A percentile compares a stretch with the other conserved stretches of the same genome.
phyloP scores from a whole-genome alignment of 148 eudicot species.

The Amaranthus hypochondriacus region DNA sequence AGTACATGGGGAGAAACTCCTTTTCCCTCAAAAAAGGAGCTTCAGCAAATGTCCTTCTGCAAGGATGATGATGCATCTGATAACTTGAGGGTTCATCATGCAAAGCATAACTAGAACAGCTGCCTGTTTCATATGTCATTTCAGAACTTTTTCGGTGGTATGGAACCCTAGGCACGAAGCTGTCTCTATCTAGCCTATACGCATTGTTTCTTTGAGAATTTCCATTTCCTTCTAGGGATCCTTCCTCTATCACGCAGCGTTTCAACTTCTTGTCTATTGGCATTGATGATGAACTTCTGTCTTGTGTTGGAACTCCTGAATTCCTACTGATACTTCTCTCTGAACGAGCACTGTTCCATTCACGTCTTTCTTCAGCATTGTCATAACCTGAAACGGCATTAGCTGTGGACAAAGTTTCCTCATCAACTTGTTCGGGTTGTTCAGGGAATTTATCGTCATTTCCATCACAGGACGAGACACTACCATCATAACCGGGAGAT shows the following conservation, averaged over 20 bases:
- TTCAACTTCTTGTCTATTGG: slow-evolving; percentile 27
- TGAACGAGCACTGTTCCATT: slow-evolving; percentile 1
- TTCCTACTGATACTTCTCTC: slow-evolving; percentile 11
- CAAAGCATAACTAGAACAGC: slow-evolving; percentile 32
- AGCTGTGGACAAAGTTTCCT: slow-evolving; percentile 18
- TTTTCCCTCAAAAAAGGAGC: slow-evolving; percentile 26
- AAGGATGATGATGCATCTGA: slow-evolving; percentile 25
- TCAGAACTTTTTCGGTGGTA: slow-evolving; percentile 29
- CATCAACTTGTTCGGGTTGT: slow-evolving; percentile 12
- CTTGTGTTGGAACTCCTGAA: slow-evolving; percentile 25
- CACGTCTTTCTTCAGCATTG: slow-evolving; percentile 17
- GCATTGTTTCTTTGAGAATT: slow-evolving; percentile 24
- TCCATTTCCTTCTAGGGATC: slow-evolving; percentile 21
- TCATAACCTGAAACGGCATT: slow-evolving; percentile 22
- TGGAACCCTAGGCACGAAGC: slow-evolving; percentile 31
- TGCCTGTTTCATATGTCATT: slow-evolving; percentile 35
- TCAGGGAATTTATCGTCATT: slow-evolving; percentile 39
- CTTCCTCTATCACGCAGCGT: slow-evolving; percentile 21
- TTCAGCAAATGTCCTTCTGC: slow-evolving; percentile 25
- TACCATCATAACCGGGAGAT: slow-evolving; percentile 51
- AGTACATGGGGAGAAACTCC: slow-evolving; percentile 32
- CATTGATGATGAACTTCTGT: slow-evolving; percentile 17
- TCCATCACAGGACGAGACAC: slow-evolving; percentile 74
- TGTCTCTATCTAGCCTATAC: slow-evolving; percentile 26
- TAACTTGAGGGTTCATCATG: slow-evolving; percentile 28